Conservation (phyloP, 345 rosid genomes). For the Limnanthes douglasii region DNA sequence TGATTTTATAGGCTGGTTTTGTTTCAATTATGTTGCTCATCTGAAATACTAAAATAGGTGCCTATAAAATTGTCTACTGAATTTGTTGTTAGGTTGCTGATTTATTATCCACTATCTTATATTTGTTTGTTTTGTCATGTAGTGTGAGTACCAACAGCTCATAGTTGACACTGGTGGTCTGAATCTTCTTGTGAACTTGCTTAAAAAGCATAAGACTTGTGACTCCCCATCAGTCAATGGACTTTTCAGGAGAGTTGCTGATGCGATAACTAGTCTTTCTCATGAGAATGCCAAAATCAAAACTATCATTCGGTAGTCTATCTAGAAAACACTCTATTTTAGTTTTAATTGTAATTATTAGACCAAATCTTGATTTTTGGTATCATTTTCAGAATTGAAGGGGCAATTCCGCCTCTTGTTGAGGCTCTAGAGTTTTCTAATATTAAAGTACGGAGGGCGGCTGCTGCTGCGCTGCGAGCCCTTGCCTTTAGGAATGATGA, state of each 20-base stretch:
- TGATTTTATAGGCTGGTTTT: not conserved
- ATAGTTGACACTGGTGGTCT: conserved; percentile 68
- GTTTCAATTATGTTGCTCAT: not conserved
- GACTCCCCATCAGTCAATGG: conserved; percentile 14
- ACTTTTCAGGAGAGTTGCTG: conserved; percentile 62
- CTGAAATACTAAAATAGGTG: not conserved
- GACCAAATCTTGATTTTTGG: conserved; percentile 1
- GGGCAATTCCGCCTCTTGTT: conserved; percentile 63
- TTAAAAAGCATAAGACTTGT: conserved; percentile 24
- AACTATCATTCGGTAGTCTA: conserved; percentile 36
- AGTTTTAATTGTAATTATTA: not conserved
- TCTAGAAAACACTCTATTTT: not conserved
- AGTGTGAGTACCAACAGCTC: conserved; percentile 62
- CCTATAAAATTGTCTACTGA: not conserved
- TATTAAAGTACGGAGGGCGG: conserved; percentile 58
- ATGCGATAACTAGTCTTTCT: conserved; percentile 56
- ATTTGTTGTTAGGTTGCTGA: not conserved
- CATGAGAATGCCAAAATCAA: conserved; percentile 59
- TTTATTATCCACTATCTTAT: not conserved
- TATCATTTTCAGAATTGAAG: conserved; percentile 33
- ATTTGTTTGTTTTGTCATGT: conserved; percentile 6
- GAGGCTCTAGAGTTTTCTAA: conserved; percentile 42
- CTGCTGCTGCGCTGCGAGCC: conserved; percentile 64
- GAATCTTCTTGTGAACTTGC: conserved; percentile 30
- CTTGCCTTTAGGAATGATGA: conserved; percentile 68